Percentiles rank a stretch among this genome's conserved stretches.
phyloP scores from a whole-genome alignment of 2,329 filamentous ascomycete species.

The Rutstroemia sydowiana region DNA sequence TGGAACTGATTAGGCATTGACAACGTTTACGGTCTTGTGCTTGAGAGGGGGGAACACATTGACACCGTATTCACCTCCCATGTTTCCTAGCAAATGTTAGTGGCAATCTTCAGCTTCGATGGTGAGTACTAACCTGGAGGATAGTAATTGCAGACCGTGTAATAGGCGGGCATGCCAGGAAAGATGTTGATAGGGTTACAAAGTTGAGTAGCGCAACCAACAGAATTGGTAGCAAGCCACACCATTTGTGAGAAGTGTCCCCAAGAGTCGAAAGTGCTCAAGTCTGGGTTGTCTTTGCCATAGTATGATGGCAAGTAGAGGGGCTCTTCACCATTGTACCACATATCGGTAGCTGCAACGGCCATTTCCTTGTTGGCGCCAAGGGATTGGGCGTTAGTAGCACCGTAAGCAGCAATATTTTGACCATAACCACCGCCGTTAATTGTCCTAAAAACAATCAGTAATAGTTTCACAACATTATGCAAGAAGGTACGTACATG shows the following conservation, averaged over 20 bases:
- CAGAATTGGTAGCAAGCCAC: constrained; percentile 52
- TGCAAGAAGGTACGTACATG: constrained; percentile 45
- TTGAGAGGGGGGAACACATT: constrained; percentile 9
- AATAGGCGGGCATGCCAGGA: constrained; percentile 42
- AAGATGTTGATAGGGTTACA: constrained; percentile 42
- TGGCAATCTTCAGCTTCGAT: not conserved
- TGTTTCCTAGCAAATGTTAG: constrained; percentile 3
- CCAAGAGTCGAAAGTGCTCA: constrained; percentile 55
- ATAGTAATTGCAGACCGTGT: constrained; percentile 84
- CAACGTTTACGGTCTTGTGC: not conserved
- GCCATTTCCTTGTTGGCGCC: constrained; percentile 46
- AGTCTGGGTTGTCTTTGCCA: constrained; percentile 50
- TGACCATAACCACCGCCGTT: constrained; percentile 69
- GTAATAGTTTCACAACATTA: not conserved
- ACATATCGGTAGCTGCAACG: constrained; percentile 65
- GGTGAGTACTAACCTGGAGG: constrained; percentile 1
- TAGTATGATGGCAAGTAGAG: constrained; percentile 49
- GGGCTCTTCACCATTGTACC: constrained; percentile 79
- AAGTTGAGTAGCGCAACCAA: constrained; percentile 53
- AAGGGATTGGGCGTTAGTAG: constrained; percentile 38
- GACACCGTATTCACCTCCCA: constrained; percentile 8
- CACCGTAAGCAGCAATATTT: constrained; percentile 69
- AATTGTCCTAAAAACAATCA: constrained; percentile 34
- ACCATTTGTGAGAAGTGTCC: constrained; percentile 71
- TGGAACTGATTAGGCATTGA: not conserved